Conservation (phyloP, 768 basidiomycete genomes). For the Glaciozyma antarctica region DNA sequence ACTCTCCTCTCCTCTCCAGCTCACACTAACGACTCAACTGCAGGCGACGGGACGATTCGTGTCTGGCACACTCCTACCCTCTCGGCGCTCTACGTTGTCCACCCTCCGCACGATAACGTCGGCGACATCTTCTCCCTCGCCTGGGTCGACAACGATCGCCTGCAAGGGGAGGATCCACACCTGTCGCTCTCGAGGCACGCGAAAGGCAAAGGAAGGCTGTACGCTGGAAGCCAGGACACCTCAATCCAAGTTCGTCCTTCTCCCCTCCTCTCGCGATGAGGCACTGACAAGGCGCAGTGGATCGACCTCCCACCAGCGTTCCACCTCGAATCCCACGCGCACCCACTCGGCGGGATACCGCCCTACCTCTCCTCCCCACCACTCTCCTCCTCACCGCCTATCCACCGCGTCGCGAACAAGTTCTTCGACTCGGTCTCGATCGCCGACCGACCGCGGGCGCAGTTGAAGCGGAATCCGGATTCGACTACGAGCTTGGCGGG, state of each 20-base stretch:
- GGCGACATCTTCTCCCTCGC: slow-evolving; percentile 43
- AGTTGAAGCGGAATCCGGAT: neutral
- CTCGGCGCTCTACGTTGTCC: slow-evolving; percentile 39
- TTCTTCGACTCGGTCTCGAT: slow-evolving; percentile 32
- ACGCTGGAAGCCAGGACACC: slow-evolving; percentile 27
- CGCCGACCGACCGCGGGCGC: slow-evolving; percentile 1
- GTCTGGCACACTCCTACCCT: slow-evolving; percentile 41
- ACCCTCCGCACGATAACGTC: slow-evolving; percentile 41
- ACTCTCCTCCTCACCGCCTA: slow-evolving; percentile 25
- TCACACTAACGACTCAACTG: too few relatives aligned
- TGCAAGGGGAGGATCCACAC: neutral
- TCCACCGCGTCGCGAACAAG: slow-evolving; percentile 28
- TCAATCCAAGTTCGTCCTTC: slow-evolving; percentile 11
- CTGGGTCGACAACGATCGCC: slow-evolving; percentile 28
- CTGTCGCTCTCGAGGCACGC: neutral
- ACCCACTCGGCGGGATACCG: slow-evolving; percentile 9
- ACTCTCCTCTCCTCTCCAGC: neutral
- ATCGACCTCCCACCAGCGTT: slow-evolving; percentile 25
- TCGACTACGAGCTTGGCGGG: neutral
- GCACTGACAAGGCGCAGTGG: slow-evolving; percentile 15
- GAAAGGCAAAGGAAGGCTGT: slow-evolving; percentile 12
- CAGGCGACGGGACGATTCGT: slow-evolving; percentile 40
- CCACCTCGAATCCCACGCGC: slow-evolving; percentile 8
- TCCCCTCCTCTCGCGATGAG: neutral
- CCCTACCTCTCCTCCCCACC: slow-evolving; percentile 14